Conservation (phyloP, 371 early-diverging fungal species). For the Fennellomyces sp. region DNA sequence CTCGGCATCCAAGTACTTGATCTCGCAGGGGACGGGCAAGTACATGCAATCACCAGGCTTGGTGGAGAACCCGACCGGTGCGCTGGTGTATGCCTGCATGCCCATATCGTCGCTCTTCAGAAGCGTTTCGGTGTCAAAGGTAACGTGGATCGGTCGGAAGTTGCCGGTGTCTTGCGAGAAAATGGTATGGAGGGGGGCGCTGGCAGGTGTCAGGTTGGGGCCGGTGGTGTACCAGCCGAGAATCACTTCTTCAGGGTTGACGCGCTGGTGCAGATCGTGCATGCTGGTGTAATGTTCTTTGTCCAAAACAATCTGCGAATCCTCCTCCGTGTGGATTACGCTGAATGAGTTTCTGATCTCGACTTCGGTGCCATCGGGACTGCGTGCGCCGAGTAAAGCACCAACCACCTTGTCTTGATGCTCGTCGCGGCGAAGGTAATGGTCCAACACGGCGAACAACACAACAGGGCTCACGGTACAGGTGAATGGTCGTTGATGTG, state of each 20-base stretch:
- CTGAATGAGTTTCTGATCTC: constrained; percentile 91
- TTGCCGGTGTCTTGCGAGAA: constrained; percentile 84
- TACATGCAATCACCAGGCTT: constrained; percentile 82
- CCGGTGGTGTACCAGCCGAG: constrained; percentile 95
- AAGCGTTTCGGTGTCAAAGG: constrained; percentile 82
- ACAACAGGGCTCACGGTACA: constrained; percentile 83
- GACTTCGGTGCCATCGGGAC: constrained; percentile 84
- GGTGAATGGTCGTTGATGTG: constrained; percentile 62
- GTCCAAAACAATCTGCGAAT: constrained; percentile 75
- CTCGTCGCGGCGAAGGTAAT: constrained; percentile 86
- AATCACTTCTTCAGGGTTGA: constrained; percentile 87
- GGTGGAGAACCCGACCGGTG: constrained; percentile 72
- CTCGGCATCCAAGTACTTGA: constrained; percentile 89
- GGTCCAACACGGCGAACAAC: constrained; percentile 91
- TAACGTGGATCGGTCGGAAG: constrained; percentile 83
- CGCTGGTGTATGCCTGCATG: constrained; percentile 77
- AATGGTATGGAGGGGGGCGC: constrained; percentile 86
- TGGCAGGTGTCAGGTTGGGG: constrained; percentile 69
- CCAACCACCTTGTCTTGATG: constrained; percentile 86
- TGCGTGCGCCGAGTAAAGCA: constrained; percentile 83
- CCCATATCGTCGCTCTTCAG: constrained; percentile 70
- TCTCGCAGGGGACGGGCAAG: constrained; percentile 84
- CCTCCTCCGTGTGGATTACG: constrained; percentile 75
- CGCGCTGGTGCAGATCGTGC: constrained; percentile 86
- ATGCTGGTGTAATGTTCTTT: constrained; percentile 88